Evolutionary conservation across 2,329 filamentous ascomycete species (phyloP).

Genomic region (Sclerotinia nivalis): DNA sequence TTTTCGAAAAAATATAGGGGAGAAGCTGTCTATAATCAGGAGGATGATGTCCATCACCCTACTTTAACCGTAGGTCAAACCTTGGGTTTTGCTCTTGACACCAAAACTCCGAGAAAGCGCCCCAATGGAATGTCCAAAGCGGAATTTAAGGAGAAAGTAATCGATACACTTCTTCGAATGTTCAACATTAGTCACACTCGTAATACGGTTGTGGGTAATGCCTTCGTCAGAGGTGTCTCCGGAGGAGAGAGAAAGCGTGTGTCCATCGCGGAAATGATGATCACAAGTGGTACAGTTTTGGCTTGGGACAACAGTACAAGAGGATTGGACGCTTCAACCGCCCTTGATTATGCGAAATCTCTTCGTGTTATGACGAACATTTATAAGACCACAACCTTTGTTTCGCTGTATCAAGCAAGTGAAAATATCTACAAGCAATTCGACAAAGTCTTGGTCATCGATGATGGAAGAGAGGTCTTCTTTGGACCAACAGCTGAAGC

Average conservation of each 20-base stretch:
- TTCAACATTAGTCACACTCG: constrained; percentile 91
- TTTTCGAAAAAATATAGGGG: constrained; percentile 73
- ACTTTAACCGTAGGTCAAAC: constrained; percentile 88
- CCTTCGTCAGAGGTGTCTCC: constrained; percentile 66
- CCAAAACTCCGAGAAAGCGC: constrained; percentile 79
- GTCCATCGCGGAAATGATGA: constrained; percentile 74
- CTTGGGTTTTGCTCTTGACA: constrained; percentile 79
- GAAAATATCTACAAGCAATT: constrained; percentile 71
- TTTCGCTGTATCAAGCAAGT: constrained; percentile 68
- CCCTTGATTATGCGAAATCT: constrained; percentile 73
- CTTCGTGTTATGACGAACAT: constrained; percentile 75
- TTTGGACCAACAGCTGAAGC: constrained; percentile 63
- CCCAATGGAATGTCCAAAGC: constrained; percentile 70
- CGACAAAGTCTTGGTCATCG: constrained; percentile 79
- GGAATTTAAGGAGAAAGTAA: constrained; percentile 75
- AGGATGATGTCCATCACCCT: constrained; percentile 81
- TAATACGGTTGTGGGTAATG: constrained; percentile 81
- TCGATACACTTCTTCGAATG: constrained; percentile 78
- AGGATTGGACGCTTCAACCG: constrained; percentile 77
- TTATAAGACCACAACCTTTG: constrained; percentile 67
- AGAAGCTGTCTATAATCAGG: constrained; percentile 82
- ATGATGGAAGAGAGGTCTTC: constrained; percentile 68
- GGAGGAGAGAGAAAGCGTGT: constrained; percentile 82
- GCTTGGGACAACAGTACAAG: constrained; percentile 81
- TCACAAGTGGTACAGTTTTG: constrained; percentile 70